A percentile compares a stretch with the other conserved stretches of the same genome.
Evolutionary conservation across 306 rosid species (phyloP).

Genomic region (Rosa rugosa): DNA sequence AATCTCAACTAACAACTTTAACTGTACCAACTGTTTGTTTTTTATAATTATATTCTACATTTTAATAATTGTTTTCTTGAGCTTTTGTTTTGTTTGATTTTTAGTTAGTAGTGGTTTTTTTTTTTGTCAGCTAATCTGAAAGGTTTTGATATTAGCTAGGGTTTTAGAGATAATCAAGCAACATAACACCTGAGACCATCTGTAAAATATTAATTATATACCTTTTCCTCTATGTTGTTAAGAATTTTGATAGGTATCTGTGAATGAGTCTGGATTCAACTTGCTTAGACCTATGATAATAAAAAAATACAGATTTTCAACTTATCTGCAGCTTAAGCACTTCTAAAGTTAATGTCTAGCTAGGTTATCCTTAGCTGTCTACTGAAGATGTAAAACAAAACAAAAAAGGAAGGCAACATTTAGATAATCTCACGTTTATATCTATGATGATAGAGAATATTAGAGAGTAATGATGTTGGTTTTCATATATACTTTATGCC

Average conservation of each 20-base stretch:
- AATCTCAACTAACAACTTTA: background rate
- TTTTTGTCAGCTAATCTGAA: background rate
- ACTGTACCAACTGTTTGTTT: background rate
- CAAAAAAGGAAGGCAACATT: background rate
- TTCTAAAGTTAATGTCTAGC: background rate
- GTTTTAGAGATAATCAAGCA: background rate
- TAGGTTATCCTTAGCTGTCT: background rate
- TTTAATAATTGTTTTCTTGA: background rate
- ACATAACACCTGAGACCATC: background rate
- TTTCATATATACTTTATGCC: background rate
- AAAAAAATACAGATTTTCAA: background rate
- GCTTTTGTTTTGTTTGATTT: background rate
- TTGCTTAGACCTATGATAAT: background rate
- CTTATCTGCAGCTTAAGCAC: background rate
- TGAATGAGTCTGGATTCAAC: background rate
- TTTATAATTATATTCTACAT: background rate
- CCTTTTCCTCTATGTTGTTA: background rate
- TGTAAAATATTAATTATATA: background rate
- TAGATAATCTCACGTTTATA: background rate
- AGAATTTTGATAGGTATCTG: background rate
- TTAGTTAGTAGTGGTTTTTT: no score
- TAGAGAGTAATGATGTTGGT: background rate
- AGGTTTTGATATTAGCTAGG: background rate
- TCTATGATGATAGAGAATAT: background rate
- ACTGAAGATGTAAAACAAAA: background rate